Percentiles rank a stretch among this genome's conserved stretches.
phyloP scores from a whole-genome alignment of 805 yeast species.

The Yarrowia keelungensis region DNA sequence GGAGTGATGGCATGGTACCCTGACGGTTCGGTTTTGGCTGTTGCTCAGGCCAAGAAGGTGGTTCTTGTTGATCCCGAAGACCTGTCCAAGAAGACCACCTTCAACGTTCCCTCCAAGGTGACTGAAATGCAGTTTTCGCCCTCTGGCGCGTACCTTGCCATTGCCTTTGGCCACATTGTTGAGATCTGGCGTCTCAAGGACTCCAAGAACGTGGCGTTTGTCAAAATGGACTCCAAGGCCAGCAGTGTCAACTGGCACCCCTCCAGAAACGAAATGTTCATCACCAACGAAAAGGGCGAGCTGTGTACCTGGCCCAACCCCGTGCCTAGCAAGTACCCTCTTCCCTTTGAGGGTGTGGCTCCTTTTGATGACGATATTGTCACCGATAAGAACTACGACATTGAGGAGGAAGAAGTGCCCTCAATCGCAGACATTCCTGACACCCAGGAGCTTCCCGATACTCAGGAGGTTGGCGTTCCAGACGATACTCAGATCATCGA shows the following conservation, averaged over 20 bases:
- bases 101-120: slow-evolving; percentile 1
- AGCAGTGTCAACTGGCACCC: slow-evolving; percentile 52
- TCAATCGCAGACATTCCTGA: no score
- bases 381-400: slow-evolving; percentile 2
- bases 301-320: slow-evolving; percentile 45
- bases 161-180: slow-evolving; percentile 59
- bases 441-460: neutral
- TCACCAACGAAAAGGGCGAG: slow-evolving; percentile 49
- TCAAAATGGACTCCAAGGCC: neutral
- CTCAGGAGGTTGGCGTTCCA: neutral
- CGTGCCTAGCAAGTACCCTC: slow-evolving; percentile 37
- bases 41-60: slow-evolving; percentile 57
- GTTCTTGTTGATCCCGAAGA: slow-evolving; percentile 41
- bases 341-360: neutral
- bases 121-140: slow-evolving; percentile 68
- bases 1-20: slow-evolving; percentile 67
- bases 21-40: slow-evolving; percentile 69
- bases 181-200: slow-evolving; percentile 60
- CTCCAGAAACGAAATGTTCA: slow-evolving; percentile 47
- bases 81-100: slow-evolving; percentile 35
- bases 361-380: slow-evolving; percentile 6
- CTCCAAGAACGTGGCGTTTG: slow-evolving; percentile 49
- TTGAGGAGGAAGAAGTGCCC: slow-evolving; percentile 8
- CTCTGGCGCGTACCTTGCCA: slow-evolving; percentile 65
- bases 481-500: neutral